phyloP scores from a whole-genome alignment of 176 grass and related monocot species.

The Phyllostachys edulis region DNA sequence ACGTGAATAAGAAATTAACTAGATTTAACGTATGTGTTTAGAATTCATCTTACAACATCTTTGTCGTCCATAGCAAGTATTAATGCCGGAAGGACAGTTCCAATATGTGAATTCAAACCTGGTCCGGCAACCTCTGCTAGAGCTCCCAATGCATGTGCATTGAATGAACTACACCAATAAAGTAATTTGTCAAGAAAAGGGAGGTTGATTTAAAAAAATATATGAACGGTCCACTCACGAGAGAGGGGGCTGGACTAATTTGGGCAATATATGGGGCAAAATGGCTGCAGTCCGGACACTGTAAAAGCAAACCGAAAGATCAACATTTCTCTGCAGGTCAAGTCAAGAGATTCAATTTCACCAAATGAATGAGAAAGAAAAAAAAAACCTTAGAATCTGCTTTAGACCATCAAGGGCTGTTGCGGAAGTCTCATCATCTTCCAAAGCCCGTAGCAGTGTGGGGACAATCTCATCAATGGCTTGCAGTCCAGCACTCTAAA shows the following conservation, averaged over 20 bases:
- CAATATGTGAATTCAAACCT: conserved; percentile 93
- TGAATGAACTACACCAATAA: conserved; percentile 74
- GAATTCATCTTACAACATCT: conserved; percentile 53
- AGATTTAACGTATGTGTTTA: conserved; percentile 5
- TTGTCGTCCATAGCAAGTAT: conserved; percentile 78
- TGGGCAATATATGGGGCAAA: conserved; percentile 98
- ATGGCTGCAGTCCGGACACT: conserved; percentile 90
- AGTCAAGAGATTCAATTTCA: conserved; percentile 14
- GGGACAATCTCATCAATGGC: conserved; percentile 99
- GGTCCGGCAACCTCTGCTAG: conserved; percentile 90
- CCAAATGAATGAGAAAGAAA: conserved; percentile 33
- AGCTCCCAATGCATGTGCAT: conserved; percentile 96
- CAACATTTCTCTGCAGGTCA: conserved; percentile 24
- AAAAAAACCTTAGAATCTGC: conserved; percentile 86
- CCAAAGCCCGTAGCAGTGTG: conserved; percentile 79
- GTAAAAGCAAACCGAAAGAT: conserved; percentile 40
- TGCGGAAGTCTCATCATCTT: conserved; percentile 87
- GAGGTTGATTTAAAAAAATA: conserved; percentile 32
- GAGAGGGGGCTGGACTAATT: conserved; percentile 86
- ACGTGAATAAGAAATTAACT: conserved; percentile 13
- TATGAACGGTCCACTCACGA: conserved; percentile 57
- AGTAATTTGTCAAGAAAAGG: conserved; percentile 38
- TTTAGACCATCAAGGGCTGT: conserved; percentile 99
- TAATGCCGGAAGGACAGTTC: conserved; percentile 78
- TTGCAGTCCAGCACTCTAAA: conserved; percentile 94